Percentiles rank a stretch among this genome's conserved stretches.
These are phyloP conservation scores for Cordyceps tenuipes DNA, from an alignment of 2,329 filamentous ascomycete genomes.

Conservation along the genomic window DNA sequence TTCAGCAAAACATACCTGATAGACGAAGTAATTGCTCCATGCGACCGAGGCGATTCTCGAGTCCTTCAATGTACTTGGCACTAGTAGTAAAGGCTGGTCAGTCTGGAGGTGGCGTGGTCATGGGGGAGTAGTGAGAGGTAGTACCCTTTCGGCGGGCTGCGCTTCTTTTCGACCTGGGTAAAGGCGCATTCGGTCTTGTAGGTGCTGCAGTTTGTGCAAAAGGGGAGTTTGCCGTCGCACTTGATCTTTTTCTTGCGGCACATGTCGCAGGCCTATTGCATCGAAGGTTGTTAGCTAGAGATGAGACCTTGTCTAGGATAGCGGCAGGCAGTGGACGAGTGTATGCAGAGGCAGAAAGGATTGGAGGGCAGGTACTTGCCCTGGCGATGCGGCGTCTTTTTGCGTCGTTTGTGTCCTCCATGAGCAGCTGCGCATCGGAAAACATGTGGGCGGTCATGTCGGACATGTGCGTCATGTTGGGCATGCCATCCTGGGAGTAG, in stretches of 20 bases:
- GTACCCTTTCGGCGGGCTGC: slow-evolving; percentile 92
- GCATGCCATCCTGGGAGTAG: slow-evolving; percentile 52
- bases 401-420: slow-evolving; percentile 66
- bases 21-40: slow-evolving; percentile 89
- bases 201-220: slow-evolving; percentile 92
- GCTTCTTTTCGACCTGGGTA: slow-evolving; percentile 97
- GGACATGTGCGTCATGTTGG: slow-evolving; percentile 43
- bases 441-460: slow-evolving; percentile 55
- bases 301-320: not conserved
- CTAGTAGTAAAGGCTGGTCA: slow-evolving; percentile 34
- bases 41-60: slow-evolving; percentile 88
- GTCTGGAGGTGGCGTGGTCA: not conserved
- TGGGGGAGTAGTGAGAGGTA: slow-evolving; percentile 16
- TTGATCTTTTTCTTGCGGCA: slow-evolving; percentile 97
- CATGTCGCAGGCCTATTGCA: slow-evolving; percentile 77
- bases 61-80: slow-evolving; percentile 94
- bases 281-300: not conserved
- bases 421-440: slow-evolving; percentile 44
- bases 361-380: slow-evolving; percentile 41
- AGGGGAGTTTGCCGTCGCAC: slow-evolving; percentile 90
- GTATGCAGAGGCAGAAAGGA: not conserved
- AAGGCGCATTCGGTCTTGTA: slow-evolving; percentile 98
- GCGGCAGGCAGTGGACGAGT: not conserved
- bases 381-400: slow-evolving; percentile 84
- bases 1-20: slow-evolving; percentile 47